These are phyloP conservation scores for Sporothrix globosa DNA, from an alignment of 2,329 filamentous ascomycete genomes.

Conservation along the genomic window DNA sequence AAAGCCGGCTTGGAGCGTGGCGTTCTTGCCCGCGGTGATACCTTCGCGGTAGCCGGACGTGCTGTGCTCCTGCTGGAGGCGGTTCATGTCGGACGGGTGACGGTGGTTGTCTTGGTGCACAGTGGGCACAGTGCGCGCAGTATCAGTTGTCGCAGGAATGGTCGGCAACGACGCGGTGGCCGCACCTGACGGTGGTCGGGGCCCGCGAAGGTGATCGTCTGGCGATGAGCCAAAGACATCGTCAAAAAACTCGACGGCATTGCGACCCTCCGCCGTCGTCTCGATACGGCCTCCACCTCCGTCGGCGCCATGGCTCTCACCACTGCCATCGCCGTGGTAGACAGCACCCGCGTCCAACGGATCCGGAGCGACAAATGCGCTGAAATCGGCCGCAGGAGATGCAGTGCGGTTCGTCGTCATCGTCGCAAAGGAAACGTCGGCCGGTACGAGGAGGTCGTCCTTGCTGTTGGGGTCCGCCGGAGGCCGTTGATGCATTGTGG, in stretches of 20 bases:
- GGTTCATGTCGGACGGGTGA: conserved; percentile 67
- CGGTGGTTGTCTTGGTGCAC: conserved; percentile 22
- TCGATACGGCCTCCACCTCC: not conserved
- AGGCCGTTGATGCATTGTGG: conserved; percentile 36
- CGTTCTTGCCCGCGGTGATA: conserved; percentile 72
- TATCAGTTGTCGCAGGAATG: not conserved
- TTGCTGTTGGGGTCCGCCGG: conserved; percentile 31
- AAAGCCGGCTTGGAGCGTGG: conserved; percentile 82
- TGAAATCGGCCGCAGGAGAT: not conserved
- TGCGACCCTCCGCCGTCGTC: not conserved
- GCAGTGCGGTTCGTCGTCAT: not conserved
- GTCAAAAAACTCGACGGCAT: conserved; percentile 33
- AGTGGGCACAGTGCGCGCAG: not conserved
- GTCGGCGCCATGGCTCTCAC: not conserved
- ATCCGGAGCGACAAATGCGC: not conserved
- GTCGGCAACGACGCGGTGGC: conserved; percentile 6
- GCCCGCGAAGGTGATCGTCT: not conserved
- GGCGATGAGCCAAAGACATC: conserved; percentile 36
- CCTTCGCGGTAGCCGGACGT: conserved; percentile 92
- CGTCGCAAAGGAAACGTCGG: not conserved
- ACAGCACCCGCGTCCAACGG: not conserved
- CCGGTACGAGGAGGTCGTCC: conserved; percentile 31
- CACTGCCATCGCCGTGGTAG: conserved; percentile 11
- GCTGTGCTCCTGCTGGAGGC: conserved; percentile 73
- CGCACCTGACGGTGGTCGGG: not conserved